A percentile compares a stretch with the other conserved stretches of the same genome.
These are phyloP conservation scores for Diaporthe destruens DNA, from an alignment of 2,329 filamentous ascomycete species.

Conservation along the genomic window DNA sequence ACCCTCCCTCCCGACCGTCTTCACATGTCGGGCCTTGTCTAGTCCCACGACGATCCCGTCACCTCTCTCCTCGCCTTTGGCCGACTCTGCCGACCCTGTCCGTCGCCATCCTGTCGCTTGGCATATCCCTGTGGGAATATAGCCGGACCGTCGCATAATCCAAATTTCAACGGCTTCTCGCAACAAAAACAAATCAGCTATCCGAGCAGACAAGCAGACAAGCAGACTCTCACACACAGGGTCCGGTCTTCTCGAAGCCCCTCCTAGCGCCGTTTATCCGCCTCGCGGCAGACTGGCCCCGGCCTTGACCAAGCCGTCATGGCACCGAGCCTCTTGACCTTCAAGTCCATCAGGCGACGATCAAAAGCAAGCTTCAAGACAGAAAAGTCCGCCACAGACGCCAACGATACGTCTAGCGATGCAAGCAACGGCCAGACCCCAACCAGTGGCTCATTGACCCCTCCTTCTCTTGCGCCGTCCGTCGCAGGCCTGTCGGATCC, in stretches of 20 bases:
- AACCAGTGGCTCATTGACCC: constrained; percentile 78
- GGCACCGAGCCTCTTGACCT: constrained; percentile 74
- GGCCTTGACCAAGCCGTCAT: constrained; percentile 52
- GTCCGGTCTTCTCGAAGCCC: background rate
- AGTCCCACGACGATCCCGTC: background rate
- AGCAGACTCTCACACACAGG: background rate
- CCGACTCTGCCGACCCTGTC: background rate
- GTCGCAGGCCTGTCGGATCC: constrained; percentile 75
- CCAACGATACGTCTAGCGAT: constrained; percentile 71
- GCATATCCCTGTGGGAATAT: background rate
- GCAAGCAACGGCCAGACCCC: constrained; percentile 71
- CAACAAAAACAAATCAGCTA: background rate
- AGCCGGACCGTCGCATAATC: background rate
- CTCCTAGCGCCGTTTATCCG: background rate
- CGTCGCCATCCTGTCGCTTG: constrained; percentile 4
- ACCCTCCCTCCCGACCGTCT: background rate
- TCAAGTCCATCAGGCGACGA: constrained; percentile 80
- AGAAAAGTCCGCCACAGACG: constrained; percentile 59
- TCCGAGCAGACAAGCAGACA: background rate
- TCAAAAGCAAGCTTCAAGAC: constrained; percentile 81
- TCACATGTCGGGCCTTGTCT: constrained; percentile 18
- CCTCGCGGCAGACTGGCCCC: constrained; percentile 14
- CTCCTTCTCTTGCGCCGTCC: constrained; percentile 80
- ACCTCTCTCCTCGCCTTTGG: constrained; percentile 3
- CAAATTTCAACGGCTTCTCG: background rate